Evolutionary conservation across 495 filamentous ascomycete genomes (phyloP).

Genomic region (Daldinia concentrica): DNA sequence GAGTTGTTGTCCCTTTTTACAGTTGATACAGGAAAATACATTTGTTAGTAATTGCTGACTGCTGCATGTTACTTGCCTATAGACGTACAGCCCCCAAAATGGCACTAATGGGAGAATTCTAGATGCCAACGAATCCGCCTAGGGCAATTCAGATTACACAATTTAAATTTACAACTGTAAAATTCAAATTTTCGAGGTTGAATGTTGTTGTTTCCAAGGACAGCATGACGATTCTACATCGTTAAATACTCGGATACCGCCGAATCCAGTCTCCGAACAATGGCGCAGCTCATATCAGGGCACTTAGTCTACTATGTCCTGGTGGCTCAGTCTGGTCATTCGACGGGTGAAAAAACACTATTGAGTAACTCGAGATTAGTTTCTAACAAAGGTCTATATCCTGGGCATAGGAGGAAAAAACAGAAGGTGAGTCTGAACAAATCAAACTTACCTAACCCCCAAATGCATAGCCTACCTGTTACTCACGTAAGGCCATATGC

Average conservation of each 20-base stretch:
- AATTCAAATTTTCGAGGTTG: background rate
- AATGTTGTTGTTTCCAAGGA: background rate
- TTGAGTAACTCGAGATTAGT: background rate
- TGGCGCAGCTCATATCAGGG: constrained; percentile 14
- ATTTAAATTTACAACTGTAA: background rate
- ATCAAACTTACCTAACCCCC: background rate
- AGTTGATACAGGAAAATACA: background rate
- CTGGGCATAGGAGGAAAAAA: background rate
- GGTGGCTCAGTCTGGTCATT: background rate
- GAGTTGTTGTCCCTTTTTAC: background rate
- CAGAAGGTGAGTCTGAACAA: background rate
- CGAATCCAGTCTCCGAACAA: background rate
- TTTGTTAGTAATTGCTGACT: background rate
- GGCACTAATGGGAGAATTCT: background rate
- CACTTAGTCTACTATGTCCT: background rate
- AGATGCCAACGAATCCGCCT: background rate
- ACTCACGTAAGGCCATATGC: background rate
- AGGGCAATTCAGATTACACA: background rate
- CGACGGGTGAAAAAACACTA: background rate
- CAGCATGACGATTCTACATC: background rate
- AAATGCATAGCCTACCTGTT: background rate
- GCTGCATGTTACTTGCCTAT: background rate
- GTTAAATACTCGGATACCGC: background rate
- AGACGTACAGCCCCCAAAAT: background rate
- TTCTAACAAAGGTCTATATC: background rate